A percentile compares a stretch with the other conserved stretches of the same genome.
These are phyloP conservation scores for Tolypocladium amazonense DNA, from an alignment of 2,329 filamentous ascomycete species.

Conservation along the genomic window DNA sequence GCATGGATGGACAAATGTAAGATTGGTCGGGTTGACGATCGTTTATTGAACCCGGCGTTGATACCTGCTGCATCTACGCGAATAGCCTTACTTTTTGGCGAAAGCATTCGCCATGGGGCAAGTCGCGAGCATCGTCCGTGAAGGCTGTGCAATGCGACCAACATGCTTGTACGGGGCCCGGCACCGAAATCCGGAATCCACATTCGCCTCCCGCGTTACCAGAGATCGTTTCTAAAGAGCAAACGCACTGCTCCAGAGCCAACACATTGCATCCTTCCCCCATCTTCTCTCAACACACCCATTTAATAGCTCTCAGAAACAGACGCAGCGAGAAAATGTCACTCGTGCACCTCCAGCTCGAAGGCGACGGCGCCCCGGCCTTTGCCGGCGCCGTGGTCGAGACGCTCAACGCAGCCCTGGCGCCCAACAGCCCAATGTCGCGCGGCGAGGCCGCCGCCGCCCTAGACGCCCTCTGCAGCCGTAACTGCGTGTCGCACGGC, in stretches of 20 bases:
- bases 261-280: not conserved
- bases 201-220: not conserved
- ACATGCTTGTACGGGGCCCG: not conserved
- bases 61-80: too few relatives aligned
- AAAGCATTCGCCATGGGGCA: not conserved
- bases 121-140: not conserved
- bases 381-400: not conserved
- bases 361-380: not conserved
- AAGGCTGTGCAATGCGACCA: not conserved
- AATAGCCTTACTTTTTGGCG: too few relatives aligned
- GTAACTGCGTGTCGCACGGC: not conserved
- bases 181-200: not conserved
- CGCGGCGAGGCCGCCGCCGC: not conserved
- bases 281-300: not conserved
- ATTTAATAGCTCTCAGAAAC: not conserved
- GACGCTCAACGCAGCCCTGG: not conserved
- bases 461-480: not conserved
- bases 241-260: not conserved
- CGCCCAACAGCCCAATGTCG: not conserved
- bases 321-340: not conserved
- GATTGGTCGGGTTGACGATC: not conserved
- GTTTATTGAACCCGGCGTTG: not conserved
- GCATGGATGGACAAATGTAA: not conserved
- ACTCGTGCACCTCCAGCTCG: not conserved
- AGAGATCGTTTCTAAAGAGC: not conserved